Percentiles rank a stretch among this genome's conserved stretches.
Conservation (phyloP, 176 grass and related monocot genomes). For the Musa acuminata region DNA sequence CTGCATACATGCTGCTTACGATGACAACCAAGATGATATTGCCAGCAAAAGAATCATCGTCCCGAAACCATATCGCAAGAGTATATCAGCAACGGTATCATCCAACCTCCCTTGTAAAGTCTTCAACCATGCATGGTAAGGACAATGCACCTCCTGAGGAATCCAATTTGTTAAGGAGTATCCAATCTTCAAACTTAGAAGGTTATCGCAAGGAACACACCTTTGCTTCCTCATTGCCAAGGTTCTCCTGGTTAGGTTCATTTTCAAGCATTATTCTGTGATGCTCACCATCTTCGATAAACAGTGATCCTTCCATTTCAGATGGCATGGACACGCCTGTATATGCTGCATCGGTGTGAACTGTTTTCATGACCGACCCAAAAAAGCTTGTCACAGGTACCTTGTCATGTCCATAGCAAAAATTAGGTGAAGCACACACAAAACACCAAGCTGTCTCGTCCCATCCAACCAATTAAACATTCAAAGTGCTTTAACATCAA, state of each 20-base stretch:
- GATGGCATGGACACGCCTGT: conserved; percentile 39
- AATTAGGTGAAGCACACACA: background rate
- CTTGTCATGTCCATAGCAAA: conserved; percentile 24
- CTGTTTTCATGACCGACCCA: conserved; percentile 97
- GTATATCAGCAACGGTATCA: conserved; percentile 45
- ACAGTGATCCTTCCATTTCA: conserved; percentile 19
- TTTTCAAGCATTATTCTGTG: conserved; percentile 32
- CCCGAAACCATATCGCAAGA: conserved; percentile 67
- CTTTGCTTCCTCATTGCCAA: conserved; percentile 34
- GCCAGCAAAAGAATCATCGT: conserved; percentile 63
- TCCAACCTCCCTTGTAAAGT: conserved; percentile 42
- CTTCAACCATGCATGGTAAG: conserved; percentile 46
- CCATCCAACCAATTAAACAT: background rate
- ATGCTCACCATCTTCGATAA: conserved; percentile 17
- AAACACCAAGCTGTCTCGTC: background rate
- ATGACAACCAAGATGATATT: conserved; percentile 73
- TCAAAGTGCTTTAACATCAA: background rate
- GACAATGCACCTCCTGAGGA: conserved; percentile 44
- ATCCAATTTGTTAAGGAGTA: conserved; percentile 33
- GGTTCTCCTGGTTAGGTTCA: conserved; percentile 30
- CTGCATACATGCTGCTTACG: conserved; percentile 19
- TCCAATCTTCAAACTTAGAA: conserved; percentile 10
- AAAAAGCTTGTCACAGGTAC: conserved; percentile 98
- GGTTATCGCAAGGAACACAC: conserved; percentile 18
- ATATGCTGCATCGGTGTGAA: conserved; percentile 78